Conservation (phyloP, 495 filamentous ascomycete species). For the Penicillium diatomitis region DNA sequence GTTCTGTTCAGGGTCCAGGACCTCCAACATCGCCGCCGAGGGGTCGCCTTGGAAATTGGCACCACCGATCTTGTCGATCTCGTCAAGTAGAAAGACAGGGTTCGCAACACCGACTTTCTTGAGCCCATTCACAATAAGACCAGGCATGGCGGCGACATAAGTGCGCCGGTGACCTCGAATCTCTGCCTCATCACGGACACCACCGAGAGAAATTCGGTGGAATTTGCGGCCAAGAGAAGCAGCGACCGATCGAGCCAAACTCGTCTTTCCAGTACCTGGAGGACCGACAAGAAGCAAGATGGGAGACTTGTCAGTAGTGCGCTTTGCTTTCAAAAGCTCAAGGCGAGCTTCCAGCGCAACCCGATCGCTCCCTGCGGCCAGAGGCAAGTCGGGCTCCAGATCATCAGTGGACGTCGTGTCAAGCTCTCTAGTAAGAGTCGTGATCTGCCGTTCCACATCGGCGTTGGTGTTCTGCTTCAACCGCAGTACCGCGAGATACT, state of each 20-base stretch:
- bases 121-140: conserved; percentile 84
- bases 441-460: conserved; percentile 68
- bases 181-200: conserved; percentile 93
- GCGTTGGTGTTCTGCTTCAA: conserved; percentile 85
- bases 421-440: conserved; percentile 51
- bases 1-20: conserved; percentile 97
- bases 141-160: conserved; percentile 98
- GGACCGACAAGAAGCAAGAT: conserved; percentile 92
- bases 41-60: conserved; percentile 94
- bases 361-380: conserved; percentile 31
- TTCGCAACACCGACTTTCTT: conserved; percentile 96
- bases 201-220: conserved; percentile 93
- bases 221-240: conserved; percentile 90
- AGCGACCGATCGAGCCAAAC: conserved; percentile 87
- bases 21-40: conserved; percentile 97
- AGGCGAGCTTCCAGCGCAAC: conserved; percentile 50
- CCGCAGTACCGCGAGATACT: conserved; percentile 91
- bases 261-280: conserved; percentile 94
- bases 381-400: conserved; percentile 27
- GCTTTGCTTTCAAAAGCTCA: conserved; percentile 59
- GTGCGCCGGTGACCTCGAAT: conserved; percentile 93
- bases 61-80: conserved; percentile 95
- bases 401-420: conserved; percentile 36
- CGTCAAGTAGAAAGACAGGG: conserved; percentile 92
- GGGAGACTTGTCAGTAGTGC: conserved; percentile 87